Base-by-base conservation (phyloP, 1,284 basidiomycete species). In the Xerocomus minutiporus region DNA sequence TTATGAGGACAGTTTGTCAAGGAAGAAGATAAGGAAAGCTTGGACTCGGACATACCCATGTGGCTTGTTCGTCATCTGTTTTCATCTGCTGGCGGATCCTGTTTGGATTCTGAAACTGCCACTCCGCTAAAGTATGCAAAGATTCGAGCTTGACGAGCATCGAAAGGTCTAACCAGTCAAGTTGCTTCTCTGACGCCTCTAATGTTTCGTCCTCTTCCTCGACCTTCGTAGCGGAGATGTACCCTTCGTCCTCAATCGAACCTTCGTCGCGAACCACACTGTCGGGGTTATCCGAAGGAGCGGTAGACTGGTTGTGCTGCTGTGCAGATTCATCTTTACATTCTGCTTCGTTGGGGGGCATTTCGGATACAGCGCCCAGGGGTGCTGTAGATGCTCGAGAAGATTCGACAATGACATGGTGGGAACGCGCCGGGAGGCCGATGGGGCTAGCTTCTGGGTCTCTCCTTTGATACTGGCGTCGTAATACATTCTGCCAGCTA, bases 91-190 rank as follows among this genome's bases (percentile, higher is more conserved):
- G 75, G 49, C 88, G 75, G 25, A 91, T 55, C 49, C 85, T 77
- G 53, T 75, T 73, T 7, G 84, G 78, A 60, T 86, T 87, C 51
- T 90, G 85, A 59, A 91, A 91, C 60, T 89, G 86, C 88, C 88
- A 91, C 67, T 91, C 88, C 25, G 76, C 77, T 47, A 91, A 71
- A 12, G 79, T 71, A 59, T 89, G 79, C 56, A 96, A 71, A 8
- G 86, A 82, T 58, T 95, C 89, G 41, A 96, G 76, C 63, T 89
- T 91, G 38, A 77, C 75, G 50, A 88, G 77, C 75, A 86, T 83
- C 11, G 82, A 71, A 15, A 91, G 77, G 44, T 84, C 75, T 36
- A 80, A 71, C 89, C 88, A 91, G 61, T 88, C 76, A 47, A 54
- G 55, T 49, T 52, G 66, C 52, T 62, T 63, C 60, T 55, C 66